These are phyloP conservation scores for Boechera stricta DNA, from an alignment of 345 rosid species.

Conservation along the genomic window DNA sequence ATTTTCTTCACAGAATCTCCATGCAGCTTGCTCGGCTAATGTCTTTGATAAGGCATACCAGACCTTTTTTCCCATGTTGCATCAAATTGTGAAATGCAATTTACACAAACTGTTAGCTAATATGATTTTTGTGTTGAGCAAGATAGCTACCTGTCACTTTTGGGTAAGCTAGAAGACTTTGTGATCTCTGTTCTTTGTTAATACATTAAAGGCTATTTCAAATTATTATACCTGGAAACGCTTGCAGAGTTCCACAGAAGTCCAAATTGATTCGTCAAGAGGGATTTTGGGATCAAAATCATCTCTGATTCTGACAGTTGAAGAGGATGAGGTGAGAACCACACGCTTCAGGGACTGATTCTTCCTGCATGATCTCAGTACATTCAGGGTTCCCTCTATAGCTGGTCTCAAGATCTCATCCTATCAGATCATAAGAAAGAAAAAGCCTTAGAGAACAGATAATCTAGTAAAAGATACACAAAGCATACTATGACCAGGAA, in stretches of 20 bases:
- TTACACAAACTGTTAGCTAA: slow-evolving; percentile 39
- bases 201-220: neutral
- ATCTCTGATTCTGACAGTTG: slow-evolving; percentile 70
- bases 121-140: neutral
- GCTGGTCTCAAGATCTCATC: slow-evolving; percentile 85
- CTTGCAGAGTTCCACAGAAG: slow-evolving; percentile 76
- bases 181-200: neutral
- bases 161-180: neutral
- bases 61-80: slow-evolving; percentile 42
- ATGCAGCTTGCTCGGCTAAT: slow-evolving; percentile 85
- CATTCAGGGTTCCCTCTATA: slow-evolving; percentile 79
- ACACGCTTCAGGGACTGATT: slow-evolving; percentile 70
- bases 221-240: slow-evolving; percentile 56
- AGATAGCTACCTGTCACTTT: neutral
- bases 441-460: neutral
- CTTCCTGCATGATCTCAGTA: slow-evolving; percentile 78
- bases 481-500: neutral
- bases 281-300: slow-evolving; percentile 67
- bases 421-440: slow-evolving; percentile 48
- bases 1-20: slow-evolving; percentile 75
- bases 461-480: neutral
- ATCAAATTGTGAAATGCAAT: neutral
- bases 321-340: slow-evolving; percentile 88
- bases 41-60: slow-evolving; percentile 86
- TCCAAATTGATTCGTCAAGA: slow-evolving; percentile 91